These are phyloP conservation scores for Senna tora DNA, from an alignment of 306 rosid species.

Conservation along the genomic window DNA sequence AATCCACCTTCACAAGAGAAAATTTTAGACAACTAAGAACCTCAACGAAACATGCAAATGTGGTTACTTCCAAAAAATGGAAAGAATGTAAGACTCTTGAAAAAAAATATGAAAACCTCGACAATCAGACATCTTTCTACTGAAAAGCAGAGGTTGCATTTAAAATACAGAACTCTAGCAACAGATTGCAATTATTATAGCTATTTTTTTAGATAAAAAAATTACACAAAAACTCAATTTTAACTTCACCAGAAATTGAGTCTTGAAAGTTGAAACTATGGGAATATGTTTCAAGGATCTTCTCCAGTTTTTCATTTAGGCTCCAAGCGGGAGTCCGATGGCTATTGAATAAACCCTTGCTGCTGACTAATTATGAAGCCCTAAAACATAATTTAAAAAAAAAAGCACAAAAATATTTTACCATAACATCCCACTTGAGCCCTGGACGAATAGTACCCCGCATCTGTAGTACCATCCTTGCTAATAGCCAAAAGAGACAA, in stretches of 20 bases:
- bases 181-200: not conserved
- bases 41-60: not conserved
- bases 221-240: not conserved
- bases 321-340: not conserved
- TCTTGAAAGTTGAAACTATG: not conserved
- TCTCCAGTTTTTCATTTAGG: not conserved
- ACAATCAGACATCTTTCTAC: not conserved
- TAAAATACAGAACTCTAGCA: not conserved
- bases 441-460: conserved; percentile 74
- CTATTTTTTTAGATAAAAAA: not conserved
- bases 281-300: not conserved
- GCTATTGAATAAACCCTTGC: not conserved
- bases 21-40: conserved; percentile 1
- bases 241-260: not conserved
- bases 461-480: conserved; percentile 89
- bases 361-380: not conserved
- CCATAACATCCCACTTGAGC: conserved; percentile 85
- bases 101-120: not conserved
- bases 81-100: not conserved
- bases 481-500: conserved; percentile 82
- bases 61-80: not conserved
- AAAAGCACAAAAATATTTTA: conserved; percentile 31
- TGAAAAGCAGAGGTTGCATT: not conserved
- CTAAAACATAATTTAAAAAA: not conserved
- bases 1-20: conserved; percentile 63